phyloP scores from a whole-genome alignment of 2,329 filamentous ascomycete species.

The Aspergillus ustus region DNA sequence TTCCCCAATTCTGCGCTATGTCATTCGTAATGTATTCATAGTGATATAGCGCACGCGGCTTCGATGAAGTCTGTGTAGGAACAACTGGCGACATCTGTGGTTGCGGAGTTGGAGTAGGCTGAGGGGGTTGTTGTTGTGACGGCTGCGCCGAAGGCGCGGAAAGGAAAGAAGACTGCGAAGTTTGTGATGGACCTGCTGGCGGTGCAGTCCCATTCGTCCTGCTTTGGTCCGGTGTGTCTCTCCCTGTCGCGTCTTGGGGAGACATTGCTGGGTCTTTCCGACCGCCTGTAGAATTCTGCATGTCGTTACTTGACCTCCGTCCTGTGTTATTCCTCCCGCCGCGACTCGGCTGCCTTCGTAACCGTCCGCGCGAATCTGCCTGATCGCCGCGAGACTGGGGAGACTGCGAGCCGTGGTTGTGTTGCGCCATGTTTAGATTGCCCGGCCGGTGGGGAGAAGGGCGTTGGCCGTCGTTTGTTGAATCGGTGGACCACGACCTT shows the following conservation, averaged over 20 bases:
- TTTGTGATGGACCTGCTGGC: slow-evolving; percentile 22
- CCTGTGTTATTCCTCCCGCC: slow-evolving; percentile 43
- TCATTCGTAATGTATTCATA: slow-evolving; percentile 79
- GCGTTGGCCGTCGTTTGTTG: slow-evolving; percentile 44
- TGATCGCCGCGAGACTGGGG: slow-evolving; percentile 42
- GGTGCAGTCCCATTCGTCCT: slow-evolving; percentile 35
- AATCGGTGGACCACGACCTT: slow-evolving; percentile 50
- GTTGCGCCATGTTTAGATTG: slow-evolving; percentile 58
- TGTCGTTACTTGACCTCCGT: slow-evolving; percentile 41
- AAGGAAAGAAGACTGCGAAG: slow-evolving; percentile 29
- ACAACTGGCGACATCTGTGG: slow-evolving; percentile 19
- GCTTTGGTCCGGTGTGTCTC: slow-evolving; percentile 33
- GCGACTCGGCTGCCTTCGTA: slow-evolving; percentile 43
- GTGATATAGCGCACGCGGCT: slow-evolving; percentile 57
- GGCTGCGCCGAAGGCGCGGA: slow-evolving; percentile 15
- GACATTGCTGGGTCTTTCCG: slow-evolving; percentile 38
- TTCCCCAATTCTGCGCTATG: slow-evolving; percentile 69
- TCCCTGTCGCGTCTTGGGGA: slow-evolving; percentile 34
- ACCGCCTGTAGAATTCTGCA: slow-evolving; percentile 37
- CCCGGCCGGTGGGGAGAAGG: slow-evolving; percentile 54
- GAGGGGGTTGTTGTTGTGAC: slow-evolving; percentile 24
- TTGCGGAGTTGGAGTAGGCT: slow-evolving; percentile 24
- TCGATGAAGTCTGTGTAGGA: slow-evolving; percentile 24
- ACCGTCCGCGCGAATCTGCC: slow-evolving; percentile 44
- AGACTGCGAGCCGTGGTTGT: slow-evolving; percentile 47